Evolutionary conservation across 2,329 filamentous ascomycete genomes (phyloP).

Genomic region (Lachnellula suecica): DNA sequence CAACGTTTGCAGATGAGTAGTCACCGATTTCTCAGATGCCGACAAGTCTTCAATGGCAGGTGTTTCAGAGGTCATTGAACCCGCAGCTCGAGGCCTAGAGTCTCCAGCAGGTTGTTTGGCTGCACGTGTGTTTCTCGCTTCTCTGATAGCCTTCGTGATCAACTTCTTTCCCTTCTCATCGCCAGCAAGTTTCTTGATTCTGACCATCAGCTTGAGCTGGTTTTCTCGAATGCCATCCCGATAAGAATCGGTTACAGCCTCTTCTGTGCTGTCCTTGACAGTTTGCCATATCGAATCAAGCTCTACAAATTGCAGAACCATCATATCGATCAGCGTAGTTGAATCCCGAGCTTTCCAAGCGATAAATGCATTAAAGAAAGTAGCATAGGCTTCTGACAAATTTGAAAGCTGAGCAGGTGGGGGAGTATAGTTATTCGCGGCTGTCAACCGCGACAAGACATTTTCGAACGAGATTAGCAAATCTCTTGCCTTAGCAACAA

Average conservation of each 20-base stretch:
- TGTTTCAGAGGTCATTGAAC: slow-evolving; percentile 38
- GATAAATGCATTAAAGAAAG: slow-evolving; percentile 77
- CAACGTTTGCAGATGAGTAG: slow-evolving; percentile 45
- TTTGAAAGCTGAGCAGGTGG: slow-evolving; percentile 60
- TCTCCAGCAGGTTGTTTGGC: slow-evolving; percentile 68
- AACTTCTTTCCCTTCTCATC: slow-evolving; percentile 68
- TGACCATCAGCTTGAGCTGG: slow-evolving; percentile 74
- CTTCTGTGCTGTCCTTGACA: slow-evolving; percentile 74
- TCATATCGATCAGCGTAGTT: slow-evolving; percentile 74
- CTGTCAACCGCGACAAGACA: slow-evolving; percentile 63
- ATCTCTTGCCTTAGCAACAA: slow-evolving; percentile 76
- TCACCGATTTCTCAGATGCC: slow-evolving; percentile 40
- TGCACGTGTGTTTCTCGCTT: slow-evolving; percentile 64
- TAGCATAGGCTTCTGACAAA: slow-evolving; percentile 68
- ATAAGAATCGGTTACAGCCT: slow-evolving; percentile 73
- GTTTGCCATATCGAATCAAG: slow-evolving; percentile 82
- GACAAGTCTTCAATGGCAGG: slow-evolving; percentile 40
- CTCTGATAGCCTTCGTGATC: slow-evolving; percentile 72
- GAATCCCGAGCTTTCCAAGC: slow-evolving; percentile 83
- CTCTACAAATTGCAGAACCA: slow-evolving; percentile 85
- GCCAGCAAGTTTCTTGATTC: slow-evolving; percentile 77
- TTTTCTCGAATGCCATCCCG: slow-evolving; percentile 78
- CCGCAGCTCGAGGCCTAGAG: slow-evolving; percentile 62
- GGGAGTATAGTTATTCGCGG: slow-evolving; percentile 65
- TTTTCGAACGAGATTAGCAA: slow-evolving; percentile 77